Evolutionary conservation across 1,284 basidiomycete species (phyloP), one percentile per base, ranked within the genome.

Genomic region (Trichosporon sp.): DNA sequence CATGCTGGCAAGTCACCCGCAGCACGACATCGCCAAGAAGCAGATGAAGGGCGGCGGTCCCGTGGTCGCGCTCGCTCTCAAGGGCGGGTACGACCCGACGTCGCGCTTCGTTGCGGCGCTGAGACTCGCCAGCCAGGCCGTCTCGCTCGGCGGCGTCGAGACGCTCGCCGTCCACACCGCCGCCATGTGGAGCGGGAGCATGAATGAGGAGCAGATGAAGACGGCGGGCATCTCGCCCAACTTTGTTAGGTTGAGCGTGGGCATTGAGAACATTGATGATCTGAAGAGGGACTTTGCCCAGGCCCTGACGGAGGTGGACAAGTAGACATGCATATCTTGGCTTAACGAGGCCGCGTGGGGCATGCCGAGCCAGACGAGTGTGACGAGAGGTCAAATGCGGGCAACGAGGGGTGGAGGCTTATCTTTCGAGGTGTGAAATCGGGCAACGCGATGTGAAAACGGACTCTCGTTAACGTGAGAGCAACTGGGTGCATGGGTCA

Each of bases 41-140:
- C 70, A 71, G 70, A 71, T 71, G 70, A n/a, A n/a, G 1, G 70
- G 70, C 46, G 70, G 70, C 31, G 70, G 70, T 0, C 70, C 70
- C 2, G 70, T 71, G 19, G 68, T 71, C 43, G 70, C 70, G 6
- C 11, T 69, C n/a, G 43, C 40, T 10, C 35, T 71, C 21, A 51
- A 43, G 43, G 70, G 68, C 35, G 70, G 70, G n/a, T 71, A 71
- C 59, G 70, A 67, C 14, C 37, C 46, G 35, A 71, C 70, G 46
- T 51, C 43, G 37, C 65, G 31, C 65, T 71, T 71, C 35, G 70
- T 71, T 3, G 68, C 70, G 5, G 65, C 54, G 6, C 70, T 71
- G 35, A 66, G 54, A 38, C 70, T 71, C 59, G 70, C 68, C 2
- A 56, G 46, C 21, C 70, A 71, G 68, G 70, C 70, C 26, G 70